These are phyloP conservation scores for Wickerhamomyces tratensis DNA, from an alignment of 805 yeast species.

Conservation along the genomic window DNA sequence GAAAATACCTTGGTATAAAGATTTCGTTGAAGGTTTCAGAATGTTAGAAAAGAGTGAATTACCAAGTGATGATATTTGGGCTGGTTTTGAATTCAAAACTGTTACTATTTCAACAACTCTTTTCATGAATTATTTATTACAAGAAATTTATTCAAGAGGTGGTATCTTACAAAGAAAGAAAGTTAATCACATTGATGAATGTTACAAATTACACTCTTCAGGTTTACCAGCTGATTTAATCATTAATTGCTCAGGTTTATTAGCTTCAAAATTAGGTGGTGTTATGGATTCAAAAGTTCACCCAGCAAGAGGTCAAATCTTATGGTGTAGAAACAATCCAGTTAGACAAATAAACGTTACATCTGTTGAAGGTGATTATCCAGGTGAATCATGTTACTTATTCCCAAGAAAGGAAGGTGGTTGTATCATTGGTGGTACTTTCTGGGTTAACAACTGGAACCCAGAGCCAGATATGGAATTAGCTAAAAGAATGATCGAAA, in stretches of 20 bases:
- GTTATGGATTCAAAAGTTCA: conserved; percentile 32
- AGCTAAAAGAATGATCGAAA: conserved; percentile 31
- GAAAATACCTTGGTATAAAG: conserved; percentile 39
- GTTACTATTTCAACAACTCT: conserved; percentile 50
- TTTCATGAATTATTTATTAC: conserved; percentile 43
- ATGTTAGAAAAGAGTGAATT: conserved; percentile 25
- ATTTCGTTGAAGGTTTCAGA: conserved; percentile 30
- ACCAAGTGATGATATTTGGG: conserved; percentile 20
- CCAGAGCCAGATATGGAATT: conserved; percentile 31
- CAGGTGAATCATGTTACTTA: conserved; percentile 41
- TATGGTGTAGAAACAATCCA: conserved; percentile 24
- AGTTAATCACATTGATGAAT: conserved; percentile 37
- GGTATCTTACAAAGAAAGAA: conserved; percentile 35
- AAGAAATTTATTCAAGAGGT: conserved; percentile 35
- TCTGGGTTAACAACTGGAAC: conserved; percentile 21
- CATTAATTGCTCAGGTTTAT: conserved; percentile 49
- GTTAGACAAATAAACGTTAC: conserved; percentile 8
- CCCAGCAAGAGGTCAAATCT: conserved; percentile 54
- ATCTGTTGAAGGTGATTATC: conserved; percentile 22
- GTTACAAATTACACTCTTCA: conserved; percentile 29
- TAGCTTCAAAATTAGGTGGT: conserved; percentile 34
- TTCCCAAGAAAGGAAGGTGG: conserved; percentile 77
- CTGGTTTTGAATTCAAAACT: conserved; percentile 42
- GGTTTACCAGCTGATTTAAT: conserved; percentile 36
- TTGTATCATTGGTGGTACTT: conserved; percentile 51